Evolutionary conservation across 139 green algal genomes (phyloP), one percentile per base, ranked within the genome.

Genomic region (Yamagishiella unicocca): DNA sequence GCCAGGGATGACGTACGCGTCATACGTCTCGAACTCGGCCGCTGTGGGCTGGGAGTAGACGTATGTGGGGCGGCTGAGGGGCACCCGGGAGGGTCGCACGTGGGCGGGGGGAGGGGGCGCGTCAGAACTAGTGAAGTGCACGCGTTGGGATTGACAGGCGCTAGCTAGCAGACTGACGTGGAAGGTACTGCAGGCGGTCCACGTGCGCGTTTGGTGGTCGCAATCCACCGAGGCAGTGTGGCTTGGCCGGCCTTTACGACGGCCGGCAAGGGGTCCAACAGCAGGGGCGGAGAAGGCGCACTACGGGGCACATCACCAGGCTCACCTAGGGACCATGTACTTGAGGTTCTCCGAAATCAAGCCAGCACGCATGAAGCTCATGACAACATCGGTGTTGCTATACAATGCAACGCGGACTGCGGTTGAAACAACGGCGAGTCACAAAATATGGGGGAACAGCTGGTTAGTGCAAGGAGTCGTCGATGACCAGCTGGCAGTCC

Each of bases 361-460:
- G 17, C 21, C 74, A 35, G 33, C 46, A 31, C 74, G 74, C n/a
- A 29, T 2, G 4, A 35, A 27, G 50, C 74, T 68, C 6, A 29
- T 33, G 8, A 82, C 74, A 67, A 82, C 74, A 22, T 45, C n/a
- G 7, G 1, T 24, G 19, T 82, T 82, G 50, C 35, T 50, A 50
- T 82, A 82, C 8, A 82, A 21, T 25, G 43, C 54, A 8, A 82
- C 74, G 70, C 40, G 70, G 42, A 78, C 40, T 78, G 70, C 27
- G 40, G 27, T 37, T 1, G 22, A 78, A 4, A 55, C 12, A n/a
- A n/a, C n/a, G n/a, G n/a, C n/a, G n/a, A n/a, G n/a, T n/a, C n/a
- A n/a, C n/a, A n/a, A n/a, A n/a, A n/a, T n/a, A n/a, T n/a, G n/a
- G n/a, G n/a, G n/a, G n/a, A n/a, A n/a, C n/a, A n/a, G n/a, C n/a